Conservation (phyloP, 2,329 filamentous ascomycete species). For the Harringtonia lauricola region DNA sequence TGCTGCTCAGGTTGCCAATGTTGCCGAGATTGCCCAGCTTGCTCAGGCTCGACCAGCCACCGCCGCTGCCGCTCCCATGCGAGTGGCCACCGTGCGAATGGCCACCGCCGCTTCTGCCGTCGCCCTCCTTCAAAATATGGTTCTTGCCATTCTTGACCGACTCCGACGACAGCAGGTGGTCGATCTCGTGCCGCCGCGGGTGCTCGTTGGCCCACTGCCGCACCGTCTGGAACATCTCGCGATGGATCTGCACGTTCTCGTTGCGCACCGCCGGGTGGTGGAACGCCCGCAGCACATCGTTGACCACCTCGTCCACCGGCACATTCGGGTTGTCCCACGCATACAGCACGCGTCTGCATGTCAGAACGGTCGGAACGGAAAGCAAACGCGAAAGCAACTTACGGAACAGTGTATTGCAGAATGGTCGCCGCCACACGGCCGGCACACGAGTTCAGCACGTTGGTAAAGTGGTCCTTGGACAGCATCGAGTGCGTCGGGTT, state of each 20-base stretch:
- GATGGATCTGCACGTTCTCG: conserved; percentile 66
- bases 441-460: conserved; percentile 66
- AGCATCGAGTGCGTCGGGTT: conserved; percentile 77
- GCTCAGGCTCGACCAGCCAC: conserved; percentile 18
- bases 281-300: conserved; percentile 73
- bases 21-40: conserved; percentile 40
- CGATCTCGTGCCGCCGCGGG: conserved; percentile 55
- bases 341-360: conserved; percentile 60
- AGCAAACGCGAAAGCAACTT: no score
- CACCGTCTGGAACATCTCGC: conserved; percentile 81
- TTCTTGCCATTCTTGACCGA: conserved; percentile 78
- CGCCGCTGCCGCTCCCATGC: conserved; percentile 21
- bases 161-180: conserved; percentile 68
- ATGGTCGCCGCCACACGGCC: conserved; percentile 64
- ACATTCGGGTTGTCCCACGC: conserved; percentile 86
- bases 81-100: conserved; percentile 18
- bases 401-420: conserved; percentile 77
- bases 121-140: conserved; percentile 40
- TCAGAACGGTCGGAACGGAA: background rate
- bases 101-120: conserved; percentile 15
- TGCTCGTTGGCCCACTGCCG: conserved; percentile 67
- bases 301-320: conserved; percentile 69
- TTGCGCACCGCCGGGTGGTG: conserved; percentile 83
- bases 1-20: conserved; percentile 2
- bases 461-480: conserved; percentile 77